Evolutionary conservation across 164 flowering plant species (phyloP), one percentile per base, ranked within the genome.

Genomic region (Chloranthus sessilifolius): DNA sequence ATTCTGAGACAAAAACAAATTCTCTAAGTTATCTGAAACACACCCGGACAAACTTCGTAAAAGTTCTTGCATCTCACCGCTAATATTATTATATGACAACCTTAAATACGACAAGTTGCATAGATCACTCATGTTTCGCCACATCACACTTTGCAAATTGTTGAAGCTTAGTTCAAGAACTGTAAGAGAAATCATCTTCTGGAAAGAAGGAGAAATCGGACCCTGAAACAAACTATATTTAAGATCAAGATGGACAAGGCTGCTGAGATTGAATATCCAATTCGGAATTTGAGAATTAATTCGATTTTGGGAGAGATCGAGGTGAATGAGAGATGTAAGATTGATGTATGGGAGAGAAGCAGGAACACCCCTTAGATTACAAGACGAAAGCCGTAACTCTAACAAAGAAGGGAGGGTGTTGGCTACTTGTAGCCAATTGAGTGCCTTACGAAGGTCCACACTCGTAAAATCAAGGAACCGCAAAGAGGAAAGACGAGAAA

Each of bases 101-200:
- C 20, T 3, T n/a, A 5, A 53, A 37, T 19, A 2, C 26, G 12
- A 17, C 38, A 29, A 53, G 47, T 3, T 36, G 29, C 2, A 27
- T 40, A 53, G 10, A 10, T 53, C 41, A 1, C 47, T 47, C 7
- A 53, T 42, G 20, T 57, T 47, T 19, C 24, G 16, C 4, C 64
- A 66, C 17, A 46, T 60, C 5, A 29, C 44, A 7, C 69, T 72
- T 27, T 60, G 26, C 58, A 62, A 26, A 2, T 11, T 0, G 41
- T 63, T 59, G 1, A 14, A 1, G 1, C 28, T 19, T 5, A 56
- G 21, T 21, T 47, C 40, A 14, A 56, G 19, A 53, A 49, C 14
- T 41, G 9, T 7, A 47, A 49, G n/a, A n/a, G n/a, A n/a, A n/a
- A n/a, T n/a, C n/a, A n/a, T n/a, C n/a, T n/a, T n/a, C n/a, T n/a